Evolutionary conservation across 257 asterid genomes (phyloP), one percentile per base, ranked within the genome.

Genomic region (Solanum sitiens): DNA sequence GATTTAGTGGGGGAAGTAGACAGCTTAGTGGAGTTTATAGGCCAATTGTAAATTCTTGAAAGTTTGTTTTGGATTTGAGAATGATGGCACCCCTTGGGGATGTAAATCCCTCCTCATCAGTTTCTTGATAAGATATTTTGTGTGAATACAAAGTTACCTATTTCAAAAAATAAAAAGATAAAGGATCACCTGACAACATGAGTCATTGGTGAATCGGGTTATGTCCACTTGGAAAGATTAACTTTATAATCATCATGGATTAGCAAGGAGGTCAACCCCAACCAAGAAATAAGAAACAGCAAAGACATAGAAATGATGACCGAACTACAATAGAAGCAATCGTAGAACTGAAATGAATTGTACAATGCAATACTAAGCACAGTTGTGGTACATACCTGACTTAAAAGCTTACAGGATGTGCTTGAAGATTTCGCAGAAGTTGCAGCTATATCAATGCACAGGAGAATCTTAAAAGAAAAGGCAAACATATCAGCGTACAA

Each of bases 371-470:
- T 47, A n/a, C 76, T 67, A 70, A 53, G 23, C 32, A 75, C 56
- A 90, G 91, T 89, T 32, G 68, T 86, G 90, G 70, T 80, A 73
- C 74, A 75, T 93, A 93, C 99, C 96, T 97, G 98, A 90, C 92
- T 94, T 87, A 97, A 92, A 87, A 97, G 97, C 95, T 96, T 95
- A 89, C 92, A 56, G 77, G 98, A 95, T 94, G 95, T 90, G 83
- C 89, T 92, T 79, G 95, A 93, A 82, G 92, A 91, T 92, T 94
- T 95, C 65, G 99, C 94, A 89, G 95, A 95, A 40, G 96, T 94
- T 88, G 97, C 96, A 88, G 98, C 98, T 35, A 95, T 98, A 90
- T 97, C 99, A 82, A 97, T 89, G 92, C 98, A 97, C 35, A 95
- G 93, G 88, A 97, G 95, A 91, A 95, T 95, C 99, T 97, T 95